Evolutionary conservation across 768 basidiomycete species (phyloP).

Genomic region (Agrocybe chaxingu): DNA sequence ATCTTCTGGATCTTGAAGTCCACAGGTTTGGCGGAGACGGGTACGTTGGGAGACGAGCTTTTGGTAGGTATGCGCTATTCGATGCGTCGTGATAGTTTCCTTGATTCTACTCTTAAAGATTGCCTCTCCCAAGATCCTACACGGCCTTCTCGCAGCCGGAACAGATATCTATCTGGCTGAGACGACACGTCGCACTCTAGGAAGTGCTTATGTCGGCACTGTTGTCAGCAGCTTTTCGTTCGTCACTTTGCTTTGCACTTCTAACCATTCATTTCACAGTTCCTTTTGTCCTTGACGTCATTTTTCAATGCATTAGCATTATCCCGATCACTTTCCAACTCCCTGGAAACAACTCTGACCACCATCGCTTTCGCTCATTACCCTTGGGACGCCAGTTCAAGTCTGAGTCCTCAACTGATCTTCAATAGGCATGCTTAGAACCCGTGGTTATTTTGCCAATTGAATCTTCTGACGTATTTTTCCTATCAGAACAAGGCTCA

Average conservation of each 20-base stretch:
- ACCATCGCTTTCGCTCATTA: slow-evolving; percentile 74
- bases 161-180: slow-evolving; percentile 76
- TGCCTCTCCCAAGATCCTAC: slow-evolving; percentile 68
- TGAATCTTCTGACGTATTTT: slow-evolving; percentile 8
- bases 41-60: slow-evolving; percentile 36
- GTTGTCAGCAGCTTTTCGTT: slow-evolving; percentile 50
- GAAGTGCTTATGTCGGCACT: slow-evolving; percentile 51
- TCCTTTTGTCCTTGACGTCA: slow-evolving; percentile 77
- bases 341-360: slow-evolving; percentile 84
- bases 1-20: slow-evolving; percentile 69
- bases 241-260: background rate
- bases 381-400: slow-evolving; percentile 58
- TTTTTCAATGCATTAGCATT: slow-evolving; percentile 85
- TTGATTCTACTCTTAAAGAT: slow-evolving; percentile 42
- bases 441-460: background rate
- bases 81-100: background rate
- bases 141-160: slow-evolving; percentile 71
- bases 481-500: slow-evolving; percentile 26
- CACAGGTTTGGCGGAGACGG: slow-evolving; percentile 44
- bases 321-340: slow-evolving; percentile 89
- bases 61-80: slow-evolving; percentile 52
- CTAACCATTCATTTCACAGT: slow-evolving; percentile 35
- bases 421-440: slow-evolving; percentile 31
- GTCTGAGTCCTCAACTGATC: slow-evolving; percentile 33
- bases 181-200: slow-evolving; percentile 56